A percentile compares a stretch with the other conserved stretches of the same genome.
These are phyloP conservation scores for Pseudopediastrum boryanum DNA, from an alignment of 139 green algal genomes.

Conservation along the genomic window DNA sequence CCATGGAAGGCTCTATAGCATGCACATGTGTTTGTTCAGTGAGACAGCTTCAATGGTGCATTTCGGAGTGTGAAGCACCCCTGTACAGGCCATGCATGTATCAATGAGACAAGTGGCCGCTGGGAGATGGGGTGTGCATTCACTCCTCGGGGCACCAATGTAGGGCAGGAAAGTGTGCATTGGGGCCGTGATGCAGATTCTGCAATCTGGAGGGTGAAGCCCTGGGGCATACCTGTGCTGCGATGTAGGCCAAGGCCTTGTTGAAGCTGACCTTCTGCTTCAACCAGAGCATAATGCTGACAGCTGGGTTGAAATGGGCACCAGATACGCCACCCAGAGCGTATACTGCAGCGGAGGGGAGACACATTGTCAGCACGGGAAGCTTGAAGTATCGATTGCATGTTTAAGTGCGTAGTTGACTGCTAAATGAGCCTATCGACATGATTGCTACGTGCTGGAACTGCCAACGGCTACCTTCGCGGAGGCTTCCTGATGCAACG, in stretches of 20 bases:
- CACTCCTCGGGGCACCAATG: neutral
- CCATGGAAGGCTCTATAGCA: too few species aligned
- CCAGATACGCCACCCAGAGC: neutral
- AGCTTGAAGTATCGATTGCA: too few species aligned
- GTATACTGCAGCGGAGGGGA: conserved; percentile 5
- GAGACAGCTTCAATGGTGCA: too few species aligned
- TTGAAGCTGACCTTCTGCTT: conserved; percentile 6
- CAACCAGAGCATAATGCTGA: conserved; percentile 31
- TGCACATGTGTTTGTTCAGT: too few species aligned
- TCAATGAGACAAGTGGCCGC: neutral
- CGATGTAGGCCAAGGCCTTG: conserved; percentile 30
- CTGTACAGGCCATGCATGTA: neutral
- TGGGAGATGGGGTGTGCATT: neutral
- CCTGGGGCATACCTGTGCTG: conserved; percentile 3
- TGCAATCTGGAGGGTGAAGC: neutral
- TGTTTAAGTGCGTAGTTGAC: neutral
- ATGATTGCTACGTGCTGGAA: neutral
- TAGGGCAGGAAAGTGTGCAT: neutral
- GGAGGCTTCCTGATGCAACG: neutral
- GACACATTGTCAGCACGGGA: too few species aligned
- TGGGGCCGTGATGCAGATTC: neutral
- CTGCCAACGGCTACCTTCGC: neutral
- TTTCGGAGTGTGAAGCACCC: too few species aligned
- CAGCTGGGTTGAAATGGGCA: conserved; percentile 31
- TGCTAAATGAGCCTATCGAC: neutral